Evolutionary conservation across 2,329 filamentous ascomycete genomes (phyloP).

Genomic region (Lizonia empirigonia): DNA sequence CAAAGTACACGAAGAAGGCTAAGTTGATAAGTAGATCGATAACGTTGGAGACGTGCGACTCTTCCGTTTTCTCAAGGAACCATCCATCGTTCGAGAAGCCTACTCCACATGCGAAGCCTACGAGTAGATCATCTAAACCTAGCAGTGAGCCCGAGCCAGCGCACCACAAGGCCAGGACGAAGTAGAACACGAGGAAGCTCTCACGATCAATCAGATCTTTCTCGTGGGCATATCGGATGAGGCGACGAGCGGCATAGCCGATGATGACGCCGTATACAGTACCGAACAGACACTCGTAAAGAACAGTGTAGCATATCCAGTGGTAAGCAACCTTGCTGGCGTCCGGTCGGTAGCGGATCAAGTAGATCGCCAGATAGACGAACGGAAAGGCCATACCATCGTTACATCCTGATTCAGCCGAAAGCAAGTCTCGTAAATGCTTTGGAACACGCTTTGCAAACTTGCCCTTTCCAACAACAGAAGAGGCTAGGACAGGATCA

Average conservation of each 20-base stretch:
- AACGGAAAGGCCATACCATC: conserved; percentile 99
- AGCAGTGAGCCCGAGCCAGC: conserved; percentile 91
- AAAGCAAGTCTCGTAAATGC: conserved; percentile 92
- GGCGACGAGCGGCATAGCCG: conserved; percentile 87
- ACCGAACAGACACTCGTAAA: conserved; percentile 96
- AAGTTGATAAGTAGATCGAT: conserved; percentile 97
- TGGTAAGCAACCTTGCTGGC: conserved; percentile 74
- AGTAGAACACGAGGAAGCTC: conserved; percentile 98
- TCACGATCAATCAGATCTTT: conserved; percentile 89
- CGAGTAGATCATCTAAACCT: conserved; percentile 89
- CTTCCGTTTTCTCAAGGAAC: conserved; percentile 98
- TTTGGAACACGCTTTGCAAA: conserved; percentile 97
- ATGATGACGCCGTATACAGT: conserved; percentile 85
- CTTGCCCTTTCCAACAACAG: conserved; percentile 97
- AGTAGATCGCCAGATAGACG: conserved; percentile 88
- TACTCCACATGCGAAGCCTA: conserved; percentile 95
- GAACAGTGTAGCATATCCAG: conserved; percentile 86
- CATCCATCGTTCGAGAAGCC: conserved; percentile 99
- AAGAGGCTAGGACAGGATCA: conserved; percentile 94
- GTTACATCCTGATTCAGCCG: conserved; percentile 97
- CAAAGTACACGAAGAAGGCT: conserved; percentile 97
- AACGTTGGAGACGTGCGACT: conserved; percentile 98
- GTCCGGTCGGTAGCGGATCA: conserved; percentile 78
- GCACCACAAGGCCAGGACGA: conserved; percentile 92
- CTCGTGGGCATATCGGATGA: conserved; percentile 85